Conservation (phyloP, 192 early-diverging fungal species). For the Cetraspora pellucida region DNA sequence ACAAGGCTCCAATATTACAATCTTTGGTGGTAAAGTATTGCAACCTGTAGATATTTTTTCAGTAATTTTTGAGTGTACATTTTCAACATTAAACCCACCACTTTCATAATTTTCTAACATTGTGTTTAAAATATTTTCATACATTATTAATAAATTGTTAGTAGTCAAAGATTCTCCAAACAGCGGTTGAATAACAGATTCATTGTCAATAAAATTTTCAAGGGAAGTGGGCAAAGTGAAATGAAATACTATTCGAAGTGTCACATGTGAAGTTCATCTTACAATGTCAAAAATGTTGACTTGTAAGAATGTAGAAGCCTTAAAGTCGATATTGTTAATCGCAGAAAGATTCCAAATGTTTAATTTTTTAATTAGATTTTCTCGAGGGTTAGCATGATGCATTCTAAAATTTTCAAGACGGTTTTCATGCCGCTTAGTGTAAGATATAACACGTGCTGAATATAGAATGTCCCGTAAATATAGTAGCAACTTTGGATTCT, state of each 20-base stretch:
- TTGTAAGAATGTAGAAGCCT: slow-evolving; percentile 11
- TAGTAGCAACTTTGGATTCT: slow-evolving; percentile 11
- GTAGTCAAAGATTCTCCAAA: neutral
- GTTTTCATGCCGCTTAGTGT: slow-evolving; percentile 13
- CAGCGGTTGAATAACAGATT: neutral
- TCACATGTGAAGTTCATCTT: neutral
- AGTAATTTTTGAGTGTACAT: neutral
- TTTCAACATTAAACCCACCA: neutral
- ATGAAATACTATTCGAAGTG: slow-evolving; percentile 11
- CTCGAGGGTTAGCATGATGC: neutral
- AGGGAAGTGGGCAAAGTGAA: slow-evolving; percentile 1
- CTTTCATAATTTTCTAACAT: slow-evolving; percentile 11
- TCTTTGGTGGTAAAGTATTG: neutral
- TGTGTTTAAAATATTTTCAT: slow-evolving; percentile 8
- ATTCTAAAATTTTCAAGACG: slow-evolving; percentile 5
- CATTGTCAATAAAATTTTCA: neutral
- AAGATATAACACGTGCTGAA: slow-evolving; percentile 2
- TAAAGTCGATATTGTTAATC: slow-evolving; percentile 19
- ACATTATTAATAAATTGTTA: slow-evolving; percentile 6
- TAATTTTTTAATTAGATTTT: slow-evolving; percentile 7
- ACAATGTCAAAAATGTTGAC: slow-evolving; percentile 1
- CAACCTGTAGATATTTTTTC: slow-evolving; percentile 6
- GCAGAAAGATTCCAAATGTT: neutral
- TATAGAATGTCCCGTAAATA: slow-evolving; percentile 10
- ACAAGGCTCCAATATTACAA: neutral